Percentiles rank a stretch among this genome's conserved stretches.
Evolutionary conservation across 306 rosid species (phyloP).

Genomic region (Alnus glutinosa): DNA sequence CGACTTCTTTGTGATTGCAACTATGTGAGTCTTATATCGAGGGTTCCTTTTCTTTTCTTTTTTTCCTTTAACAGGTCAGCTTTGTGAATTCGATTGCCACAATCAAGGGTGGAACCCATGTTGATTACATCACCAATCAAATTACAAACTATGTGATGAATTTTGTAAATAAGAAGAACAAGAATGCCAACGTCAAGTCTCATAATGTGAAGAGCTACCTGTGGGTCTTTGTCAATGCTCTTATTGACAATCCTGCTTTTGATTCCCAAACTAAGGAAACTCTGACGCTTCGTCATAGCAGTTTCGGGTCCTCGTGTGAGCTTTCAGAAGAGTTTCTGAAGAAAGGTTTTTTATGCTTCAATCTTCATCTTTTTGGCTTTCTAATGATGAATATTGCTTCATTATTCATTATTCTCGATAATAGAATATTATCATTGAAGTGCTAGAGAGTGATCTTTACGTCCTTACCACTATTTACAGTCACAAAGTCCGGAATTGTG

Average conservation of each 20-base stretch:
- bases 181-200: slow-evolving; percentile 88
- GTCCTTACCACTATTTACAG: slow-evolving; percentile 35
- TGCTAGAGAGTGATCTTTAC: slow-evolving; percentile 7
- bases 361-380: not conserved
- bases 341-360: slow-evolving; percentile 55
- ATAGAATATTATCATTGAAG: not conserved
- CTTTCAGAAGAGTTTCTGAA: slow-evolving; percentile 70
- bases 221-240: slow-evolving; percentile 94
- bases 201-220: slow-evolving; percentile 87
- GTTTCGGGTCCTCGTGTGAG: slow-evolving; percentile 90
- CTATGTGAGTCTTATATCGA: not conserved
- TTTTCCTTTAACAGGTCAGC: slow-evolving; percentile 62
- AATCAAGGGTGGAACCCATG: slow-evolving; percentile 97
- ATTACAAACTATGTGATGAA: slow-evolving; percentile 75
- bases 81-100: slow-evolving; percentile 85
- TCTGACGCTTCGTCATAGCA: slow-evolving; percentile 72
- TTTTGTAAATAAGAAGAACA: slow-evolving; percentile 85
- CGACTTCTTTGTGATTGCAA: not conserved
- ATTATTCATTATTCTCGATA: not conserved
- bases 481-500: slow-evolving; percentile 82
- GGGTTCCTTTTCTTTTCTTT: not conserved
- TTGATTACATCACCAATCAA: slow-evolving; percentile 77
- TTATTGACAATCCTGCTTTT: slow-evolving; percentile 94
- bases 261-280: slow-evolving; percentile 98
- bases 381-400: not conserved